These are phyloP conservation scores for Vinca minor DNA, from an alignment of 257 asterid genomes.

Conservation along the genomic window DNA sequence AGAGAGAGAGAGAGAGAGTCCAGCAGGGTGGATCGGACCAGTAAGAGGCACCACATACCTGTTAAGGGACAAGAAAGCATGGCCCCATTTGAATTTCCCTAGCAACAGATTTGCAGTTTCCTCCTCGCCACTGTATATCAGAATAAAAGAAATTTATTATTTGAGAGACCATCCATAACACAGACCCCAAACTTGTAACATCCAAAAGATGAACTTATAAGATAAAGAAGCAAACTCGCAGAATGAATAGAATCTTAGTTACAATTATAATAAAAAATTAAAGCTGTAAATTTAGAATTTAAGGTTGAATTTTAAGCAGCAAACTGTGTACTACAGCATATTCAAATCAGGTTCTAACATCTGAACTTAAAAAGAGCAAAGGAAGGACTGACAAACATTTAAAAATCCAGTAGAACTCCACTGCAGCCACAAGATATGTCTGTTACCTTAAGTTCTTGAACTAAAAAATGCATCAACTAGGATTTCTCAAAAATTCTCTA, in stretches of 20 bases:
- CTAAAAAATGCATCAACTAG: not conserved
- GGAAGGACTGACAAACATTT: not conserved
- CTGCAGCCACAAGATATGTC: not conserved
- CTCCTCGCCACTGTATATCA: conserved; percentile 59
- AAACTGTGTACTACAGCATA: not conserved
- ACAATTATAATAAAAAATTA: not conserved
- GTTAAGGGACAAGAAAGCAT: conserved; percentile 85
- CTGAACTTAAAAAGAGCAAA: not conserved
- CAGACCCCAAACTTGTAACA: not conserved
- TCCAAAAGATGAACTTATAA: not conserved
- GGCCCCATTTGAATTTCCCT: conserved; percentile 98
- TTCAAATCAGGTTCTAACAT: not conserved
- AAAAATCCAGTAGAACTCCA: not conserved
- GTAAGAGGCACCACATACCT: conserved; percentile 31
- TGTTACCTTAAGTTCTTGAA: not conserved
- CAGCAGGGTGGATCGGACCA: not conserved
- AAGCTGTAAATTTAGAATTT: not conserved
- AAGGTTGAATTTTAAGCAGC: not conserved
- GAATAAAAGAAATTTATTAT: conserved; percentile 8
- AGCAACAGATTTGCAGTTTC: conserved; percentile 72
- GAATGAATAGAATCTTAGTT: not conserved
- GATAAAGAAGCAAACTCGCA: not conserved
- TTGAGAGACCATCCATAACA: conserved; percentile 3
- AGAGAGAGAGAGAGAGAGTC: too few relatives aligned
- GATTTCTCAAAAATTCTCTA: not conserved